Base-by-base conservation (phyloP, 148 eudicot species). In the Bassia scoparia region DNA sequence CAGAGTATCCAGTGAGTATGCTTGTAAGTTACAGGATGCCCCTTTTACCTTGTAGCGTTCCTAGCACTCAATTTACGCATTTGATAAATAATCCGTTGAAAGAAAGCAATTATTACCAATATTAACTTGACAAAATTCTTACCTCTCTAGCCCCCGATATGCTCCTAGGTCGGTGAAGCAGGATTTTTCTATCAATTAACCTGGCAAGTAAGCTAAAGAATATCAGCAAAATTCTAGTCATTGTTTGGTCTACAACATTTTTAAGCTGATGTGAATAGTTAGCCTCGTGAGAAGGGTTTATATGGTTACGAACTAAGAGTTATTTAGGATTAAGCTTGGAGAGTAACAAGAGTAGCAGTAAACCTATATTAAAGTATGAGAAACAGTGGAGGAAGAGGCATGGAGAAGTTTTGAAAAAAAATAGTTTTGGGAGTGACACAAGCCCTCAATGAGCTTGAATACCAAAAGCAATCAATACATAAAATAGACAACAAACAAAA, bases 91-190 rank as follows among this genome's bases (percentile, higher is more conserved):
- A 7, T 15, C n/a, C 78, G 33, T 13, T 55, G n/a, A 46, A 61
- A 62, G 33, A 23, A 71, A 53, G 67, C 66, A 72, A 63, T 53
- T 43, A 64, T n/a, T n/a, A n/a, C n/a, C n/a, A n/a, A n/a, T n/a
- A n/a, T n/a, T n/a, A n/a, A 49, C 34, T 31, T 68, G 8, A 64
- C n/a, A n/a, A n/a, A n/a, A 64, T 29, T 35, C 49, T 54, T 78
- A 95, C 99, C 97, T 96, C 99, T 73, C 79, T 80, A 41, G 96
- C 83, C 34, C 99, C 99, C 4, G 97, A n/a, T 92, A 75, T n/a
- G 97, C 88, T 82, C 99, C 99, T 70, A 96, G 77, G n/a, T 77
- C 99, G 86, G 77, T 96, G 97, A 82, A 89, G n/a, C 90, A 72
- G 99, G 96, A 83, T 90, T 96, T 71, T 89, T n/a, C 97, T 55